These are phyloP conservation scores for Aspergillus versicolor DNA, from an alignment of 2,329 filamentous ascomycete species.

Conservation along the genomic window DNA sequence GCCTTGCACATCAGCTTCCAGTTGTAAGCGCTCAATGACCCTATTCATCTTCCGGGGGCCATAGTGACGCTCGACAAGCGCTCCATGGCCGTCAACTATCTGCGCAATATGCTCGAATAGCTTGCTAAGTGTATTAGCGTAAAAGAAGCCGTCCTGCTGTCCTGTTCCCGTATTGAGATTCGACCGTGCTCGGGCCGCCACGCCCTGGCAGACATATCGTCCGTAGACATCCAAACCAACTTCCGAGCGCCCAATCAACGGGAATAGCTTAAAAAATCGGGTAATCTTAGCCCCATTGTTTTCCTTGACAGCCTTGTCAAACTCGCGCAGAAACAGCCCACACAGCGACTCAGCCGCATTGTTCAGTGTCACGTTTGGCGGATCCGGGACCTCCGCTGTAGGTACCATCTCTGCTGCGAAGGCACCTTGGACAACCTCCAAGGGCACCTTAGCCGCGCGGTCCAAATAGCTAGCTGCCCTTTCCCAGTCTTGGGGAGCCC, in stretches of 20 bases:
- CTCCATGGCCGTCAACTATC: constrained; percentile 89
- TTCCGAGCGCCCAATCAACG: constrained; percentile 83
- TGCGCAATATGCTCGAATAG: constrained; percentile 97
- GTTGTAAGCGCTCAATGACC: constrained; percentile 88
- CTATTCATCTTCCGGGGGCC: constrained; percentile 89
- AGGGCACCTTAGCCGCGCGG: constrained; percentile 76
- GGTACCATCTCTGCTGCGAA: constrained; percentile 94
- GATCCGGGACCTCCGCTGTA: constrained; percentile 90
- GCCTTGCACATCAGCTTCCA: constrained; percentile 93
- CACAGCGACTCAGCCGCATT: constrained; percentile 87
- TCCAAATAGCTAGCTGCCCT: constrained; percentile 87
- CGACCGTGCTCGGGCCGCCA: constrained; percentile 76
- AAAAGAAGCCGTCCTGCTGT: constrained; percentile 78
- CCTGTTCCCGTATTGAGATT: constrained; percentile 69
- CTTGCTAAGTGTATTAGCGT: constrained; percentile 83
- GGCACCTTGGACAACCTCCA: constrained; percentile 73
- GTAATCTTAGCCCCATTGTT: constrained; percentile 89
- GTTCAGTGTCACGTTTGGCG: constrained; percentile 82
- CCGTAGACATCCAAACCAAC: constrained; percentile 94
- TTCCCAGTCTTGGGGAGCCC: constrained; percentile 97
- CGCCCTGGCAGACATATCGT: constrained; percentile 91
- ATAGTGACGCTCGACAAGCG: constrained; percentile 90
- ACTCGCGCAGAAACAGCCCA: constrained; percentile 86
- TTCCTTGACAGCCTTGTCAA: constrained; percentile 84
- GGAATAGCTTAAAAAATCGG: constrained; percentile 96